Evolutionary conservation across 768 basidiomycete genomes (phyloP), one percentile per base, ranked within the genome.

Genomic region (Suillus discolor): DNA sequence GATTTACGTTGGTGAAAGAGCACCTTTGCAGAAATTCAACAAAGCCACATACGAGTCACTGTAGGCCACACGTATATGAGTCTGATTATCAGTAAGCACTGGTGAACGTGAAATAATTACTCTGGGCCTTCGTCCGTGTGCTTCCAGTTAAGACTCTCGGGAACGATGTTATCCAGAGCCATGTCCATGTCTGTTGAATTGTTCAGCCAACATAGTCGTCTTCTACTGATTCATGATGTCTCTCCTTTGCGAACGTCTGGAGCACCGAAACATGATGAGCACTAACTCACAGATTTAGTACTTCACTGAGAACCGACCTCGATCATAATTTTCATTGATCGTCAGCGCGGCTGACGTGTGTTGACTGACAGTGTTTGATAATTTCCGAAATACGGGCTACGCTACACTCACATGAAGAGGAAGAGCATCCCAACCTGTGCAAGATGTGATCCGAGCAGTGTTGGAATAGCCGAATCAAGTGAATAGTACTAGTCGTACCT

Each of bases 61-160:
- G 69, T 9, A 70, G 63, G 42, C 62, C 53, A 45, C 53, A 45
- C 20, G 69, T 63, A 31, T 57, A 53, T 42, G 63, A 62, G 53
- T 44, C 47, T 59, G 61, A 51, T 25, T 25, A 38, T 71, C 42
- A 72, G 41, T 23, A 57, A 45, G 12, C 15, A 31, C 31, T 31
- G 28, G 23, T 44, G 47, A 41, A 41, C 13, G 57, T 63, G 38
- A 65, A 31, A 57, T 18, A 79, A 89, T 79, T 73, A 95, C 94
- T 97, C 95, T 55, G 89, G 92, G 25, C 94, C 95, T 81, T 98
- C 96, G 73, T 95, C 94, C 0, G 89, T 93, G 75, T 97, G 96
- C 45, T 80, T 79, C 94, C 95, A 97, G 61, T 86, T 78, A 16
- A 96, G 79, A 16, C 74, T 82, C 74, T 97, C 95, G 0, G 96